Base-by-base conservation (phyloP, 2,329 filamentous ascomycete species). In the Dactylonectria macrodidyma region DNA sequence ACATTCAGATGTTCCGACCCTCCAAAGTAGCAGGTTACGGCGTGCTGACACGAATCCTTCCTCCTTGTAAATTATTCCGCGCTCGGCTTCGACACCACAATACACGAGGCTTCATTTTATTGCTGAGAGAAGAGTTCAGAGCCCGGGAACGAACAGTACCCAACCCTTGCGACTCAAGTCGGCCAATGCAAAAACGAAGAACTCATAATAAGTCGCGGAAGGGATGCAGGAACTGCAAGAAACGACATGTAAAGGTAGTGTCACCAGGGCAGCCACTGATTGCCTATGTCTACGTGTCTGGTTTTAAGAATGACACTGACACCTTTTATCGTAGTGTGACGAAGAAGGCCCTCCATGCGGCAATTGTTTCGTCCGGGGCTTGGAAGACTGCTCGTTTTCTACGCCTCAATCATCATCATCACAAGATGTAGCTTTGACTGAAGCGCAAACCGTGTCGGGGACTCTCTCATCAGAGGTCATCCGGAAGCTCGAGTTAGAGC, bases 401-500 rank as follows among this genome's bases (percentile, higher is more conserved):
- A 33, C 11, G 14, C 9, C 59, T 5, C 48, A 22, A 8, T 10
- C 55, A 12, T 19, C 12, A 3, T 30, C 66, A 4, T 47, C 57
- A 5, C 51, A 48, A 7, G 65, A 64, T 55, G 47, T 10, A 8
- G 38, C 65, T 12, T 41, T 52, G 16, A 26, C n/a, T 3, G 62
- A 38, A 11, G 69, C 54, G 19, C 62, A 5, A 60, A 68, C 2
- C 63, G 64, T 61, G 4, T 8, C 65, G 10, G 62, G 66, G 1
- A 22, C 65, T 9, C 60, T 68, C 26, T 61, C 70, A n/a, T 62
- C 67, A 24, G 70, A 74, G 3, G 66, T 68, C 9, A 74, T 72
- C 0, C 73, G 78, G 33, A 70, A 78, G 16, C 73, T 83, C 26
- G 85, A 86, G 64, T 78, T 88, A 9, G 85, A 87, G 66, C 73